A percentile compares a stretch with the other conserved stretches of the same genome.
Evolutionary conservation across 371 early-diverging fungal species (phyloP).

Genomic region (Amoeboradix gromovi): DNA sequence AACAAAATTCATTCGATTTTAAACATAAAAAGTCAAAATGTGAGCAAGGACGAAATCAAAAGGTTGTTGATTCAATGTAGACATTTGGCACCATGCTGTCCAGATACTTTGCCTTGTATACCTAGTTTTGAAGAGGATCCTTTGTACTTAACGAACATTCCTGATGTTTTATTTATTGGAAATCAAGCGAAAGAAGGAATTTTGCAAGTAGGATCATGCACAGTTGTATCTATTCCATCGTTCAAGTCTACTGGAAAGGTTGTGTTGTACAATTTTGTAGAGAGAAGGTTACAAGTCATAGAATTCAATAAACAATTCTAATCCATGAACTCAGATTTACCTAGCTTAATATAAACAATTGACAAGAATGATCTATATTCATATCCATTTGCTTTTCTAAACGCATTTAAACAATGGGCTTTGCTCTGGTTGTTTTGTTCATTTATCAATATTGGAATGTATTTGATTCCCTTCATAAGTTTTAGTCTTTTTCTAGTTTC

Average conservation of each 20-base stretch:
- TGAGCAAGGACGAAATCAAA: background rate
- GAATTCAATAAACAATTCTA: background rate
- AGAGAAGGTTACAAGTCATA: background rate
- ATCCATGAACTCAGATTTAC: background rate
- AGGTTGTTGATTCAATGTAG: background rate
- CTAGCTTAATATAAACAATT: background rate
- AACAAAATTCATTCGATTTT: background rate
- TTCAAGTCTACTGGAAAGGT: background rate
- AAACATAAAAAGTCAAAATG: background rate
- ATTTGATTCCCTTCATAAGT: background rate
- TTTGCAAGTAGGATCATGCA: background rate
- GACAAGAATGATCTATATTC: background rate
- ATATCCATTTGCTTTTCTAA: background rate
- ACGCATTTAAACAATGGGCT: background rate
- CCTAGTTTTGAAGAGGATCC: background rate
- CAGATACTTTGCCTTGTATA: background rate
- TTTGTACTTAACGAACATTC: background rate
- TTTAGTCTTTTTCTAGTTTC: background rate
- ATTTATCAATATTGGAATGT: background rate
- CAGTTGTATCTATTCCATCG: background rate
- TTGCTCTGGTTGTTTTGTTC: background rate
- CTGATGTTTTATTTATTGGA: background rate
- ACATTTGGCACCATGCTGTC: background rate
- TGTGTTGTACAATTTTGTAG: background rate
- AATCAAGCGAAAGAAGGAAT: background rate